A percentile compares a stretch with the other conserved stretches of the same genome.
These are phyloP conservation scores for Sarocladium brachiariae DNA, from an alignment of 2,329 filamentous ascomycete species.

Conservation along the genomic window DNA sequence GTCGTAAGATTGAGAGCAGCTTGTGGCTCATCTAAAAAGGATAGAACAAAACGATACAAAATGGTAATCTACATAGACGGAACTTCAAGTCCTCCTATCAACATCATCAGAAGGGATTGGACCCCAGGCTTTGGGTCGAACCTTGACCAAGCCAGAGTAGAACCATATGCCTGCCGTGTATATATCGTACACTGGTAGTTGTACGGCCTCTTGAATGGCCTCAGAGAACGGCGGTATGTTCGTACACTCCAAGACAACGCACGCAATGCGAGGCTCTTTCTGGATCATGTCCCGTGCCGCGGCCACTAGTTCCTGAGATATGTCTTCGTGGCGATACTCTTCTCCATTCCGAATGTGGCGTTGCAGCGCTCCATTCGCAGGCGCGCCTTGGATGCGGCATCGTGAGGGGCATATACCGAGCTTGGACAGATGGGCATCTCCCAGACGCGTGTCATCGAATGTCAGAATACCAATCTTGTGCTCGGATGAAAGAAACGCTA, in stretches of 20 bases:
- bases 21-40: no score
- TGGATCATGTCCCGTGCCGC: conserved; percentile 13
- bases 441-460: conserved; percentile 21
- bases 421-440: conserved; percentile 15
- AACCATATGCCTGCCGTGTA: conserved; percentile 28
- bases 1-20: no score
- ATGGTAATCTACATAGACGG: not conserved
- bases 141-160: conserved; percentile 24
- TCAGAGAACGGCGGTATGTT: conserved; percentile 29
- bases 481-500: conserved; percentile 18
- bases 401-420: conserved; percentile 17
- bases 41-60: no score
- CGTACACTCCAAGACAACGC: conserved; percentile 26
- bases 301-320: conserved; percentile 18
- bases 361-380: conserved; percentile 17
- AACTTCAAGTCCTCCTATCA: not conserved
- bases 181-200: conserved; percentile 28
- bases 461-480: conserved; percentile 25
- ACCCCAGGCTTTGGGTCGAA: conserved; percentile 12
- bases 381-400: conserved; percentile 18
- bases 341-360: conserved; percentile 14
- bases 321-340: conserved; percentile 14
- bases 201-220: conserved; percentile 22
- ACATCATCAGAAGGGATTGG: not conserved
- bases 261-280: conserved; percentile 15